Percentiles rank a stretch among this genome's conserved stretches.
These are phyloP conservation scores for Collybia sp. DNA, from an alignment of 768 basidiomycete genomes.

Conservation along the genomic window DNA sequence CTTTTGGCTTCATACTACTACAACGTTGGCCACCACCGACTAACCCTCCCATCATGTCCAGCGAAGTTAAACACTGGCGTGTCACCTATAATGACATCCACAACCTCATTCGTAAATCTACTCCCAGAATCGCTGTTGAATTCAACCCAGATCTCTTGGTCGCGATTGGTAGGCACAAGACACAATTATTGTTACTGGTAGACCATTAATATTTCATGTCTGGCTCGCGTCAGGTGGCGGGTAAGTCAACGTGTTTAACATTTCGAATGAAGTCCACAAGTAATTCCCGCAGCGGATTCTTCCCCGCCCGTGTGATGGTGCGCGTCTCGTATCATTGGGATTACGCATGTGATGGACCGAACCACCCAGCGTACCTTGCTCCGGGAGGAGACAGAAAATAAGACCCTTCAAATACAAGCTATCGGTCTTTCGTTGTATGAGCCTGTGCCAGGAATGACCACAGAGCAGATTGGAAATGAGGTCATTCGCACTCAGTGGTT, in stretches of 20 bases:
- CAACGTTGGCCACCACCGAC: too few relatives aligned
- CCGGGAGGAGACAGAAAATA: slow-evolving; percentile 61
- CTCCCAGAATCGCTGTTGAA: slow-evolving; percentile 61
- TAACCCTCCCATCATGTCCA: slow-evolving; percentile 23
- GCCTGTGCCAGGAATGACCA: slow-evolving; percentile 70
- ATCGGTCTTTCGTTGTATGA: slow-evolving; percentile 97
- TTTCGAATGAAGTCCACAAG: slow-evolving; percentile 10
- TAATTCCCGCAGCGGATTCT: slow-evolving; percentile 67
- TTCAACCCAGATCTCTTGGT: slow-evolving; percentile 88
- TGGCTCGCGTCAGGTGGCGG: slow-evolving; percentile 60
- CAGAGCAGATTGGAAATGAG: slow-evolving; percentile 72
- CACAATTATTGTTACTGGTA: too few relatives aligned
- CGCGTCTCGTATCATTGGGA: slow-evolving; percentile 4
- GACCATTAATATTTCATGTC: too few relatives aligned
- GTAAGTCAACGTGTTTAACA: slow-evolving; percentile 42
- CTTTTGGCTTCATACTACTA: too few relatives aligned
- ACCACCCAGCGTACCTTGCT: slow-evolving; percentile 72
- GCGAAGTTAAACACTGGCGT: slow-evolving; percentile 54
- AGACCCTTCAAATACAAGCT: slow-evolving; percentile 89
- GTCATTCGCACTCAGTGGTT: slow-evolving; percentile 97
- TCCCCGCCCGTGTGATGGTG: slow-evolving; percentile 90
- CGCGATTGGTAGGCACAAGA: slow-evolving; percentile 59
- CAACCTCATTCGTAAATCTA: slow-evolving; percentile 70
- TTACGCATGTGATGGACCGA: neutral
- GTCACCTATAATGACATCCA: slow-evolving; percentile 93